Conservation (phyloP, 768 basidiomycete species). For the Plicaturopsis crispa region DNA sequence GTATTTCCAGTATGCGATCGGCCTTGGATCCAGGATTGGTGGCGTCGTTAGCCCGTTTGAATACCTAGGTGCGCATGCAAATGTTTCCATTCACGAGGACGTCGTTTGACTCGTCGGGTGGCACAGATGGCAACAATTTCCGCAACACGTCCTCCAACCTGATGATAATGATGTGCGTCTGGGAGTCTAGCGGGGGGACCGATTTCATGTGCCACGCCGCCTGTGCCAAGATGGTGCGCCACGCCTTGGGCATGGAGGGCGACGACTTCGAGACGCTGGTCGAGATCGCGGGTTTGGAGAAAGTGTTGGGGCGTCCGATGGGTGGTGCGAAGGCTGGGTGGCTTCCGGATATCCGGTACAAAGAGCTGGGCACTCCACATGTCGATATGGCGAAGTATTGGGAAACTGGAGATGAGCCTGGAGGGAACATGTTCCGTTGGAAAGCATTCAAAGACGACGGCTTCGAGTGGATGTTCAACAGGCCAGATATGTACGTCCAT, state of each 20-base stretch:
- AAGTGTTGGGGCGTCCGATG: conserved; percentile 14
- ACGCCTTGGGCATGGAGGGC: conserved; percentile 9
- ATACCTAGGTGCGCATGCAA: not conserved
- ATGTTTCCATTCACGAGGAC: not conserved
- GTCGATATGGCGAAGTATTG: conserved; percentile 16
- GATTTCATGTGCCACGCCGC: conserved; percentile 13
- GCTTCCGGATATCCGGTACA: conserved; percentile 13
- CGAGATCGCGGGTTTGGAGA: conserved; percentile 12
- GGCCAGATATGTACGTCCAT: conserved; percentile 14
- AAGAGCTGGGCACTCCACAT: conserved; percentile 11
- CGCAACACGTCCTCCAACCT: conserved; percentile 2
- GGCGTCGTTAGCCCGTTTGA: conserved; percentile 1
- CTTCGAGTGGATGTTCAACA: conserved; percentile 12
- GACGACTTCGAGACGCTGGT: conserved; percentile 2
- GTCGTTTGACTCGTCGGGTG: conserved; percentile 3
- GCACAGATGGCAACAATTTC: conserved; percentile 1
- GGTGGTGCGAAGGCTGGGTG: conserved; percentile 11
- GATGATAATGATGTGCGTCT: conserved; percentile 3
- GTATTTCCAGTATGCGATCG: conserved; percentile 11
- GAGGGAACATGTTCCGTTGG: conserved; percentile 15
- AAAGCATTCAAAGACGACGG: conserved; percentile 5
- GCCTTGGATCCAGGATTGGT: conserved; percentile 5
- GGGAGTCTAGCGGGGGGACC: conserved; percentile 9
- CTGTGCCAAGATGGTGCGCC: conserved; percentile 15
- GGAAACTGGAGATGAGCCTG: conserved; percentile 3